A percentile compares a stretch with the other conserved stretches of the same genome.
phyloP scores from a whole-genome alignment of 2,329 filamentous ascomycete species.

The Paecilomyces sp. region DNA sequence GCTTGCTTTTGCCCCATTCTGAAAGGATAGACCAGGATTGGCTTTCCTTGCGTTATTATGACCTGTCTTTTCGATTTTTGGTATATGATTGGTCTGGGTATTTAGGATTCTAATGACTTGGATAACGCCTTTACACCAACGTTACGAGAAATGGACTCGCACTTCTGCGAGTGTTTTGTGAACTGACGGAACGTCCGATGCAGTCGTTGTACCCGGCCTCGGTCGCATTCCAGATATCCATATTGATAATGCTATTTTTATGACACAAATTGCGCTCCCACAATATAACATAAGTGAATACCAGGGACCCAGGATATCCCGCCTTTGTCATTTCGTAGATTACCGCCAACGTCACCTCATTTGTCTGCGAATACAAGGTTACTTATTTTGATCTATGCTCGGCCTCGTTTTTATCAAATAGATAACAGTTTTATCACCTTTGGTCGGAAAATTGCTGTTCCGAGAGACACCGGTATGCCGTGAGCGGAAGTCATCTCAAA shows the following conservation, averaged over 20 bases:
- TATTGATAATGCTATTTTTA: background rate
- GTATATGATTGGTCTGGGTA: background rate
- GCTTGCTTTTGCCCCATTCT: conserved; percentile 68
- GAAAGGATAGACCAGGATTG: conserved; percentile 5
- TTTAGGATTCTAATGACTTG: background rate
- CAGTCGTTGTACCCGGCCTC: background rate
- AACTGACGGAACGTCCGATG: background rate
- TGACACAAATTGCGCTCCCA: background rate
- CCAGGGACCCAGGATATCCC: background rate
- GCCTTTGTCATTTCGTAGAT: background rate
- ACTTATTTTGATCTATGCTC: no score
- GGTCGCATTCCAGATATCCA: background rate
- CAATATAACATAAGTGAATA: background rate
- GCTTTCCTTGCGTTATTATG: background rate
- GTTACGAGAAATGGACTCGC: background rate
- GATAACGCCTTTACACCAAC: background rate
- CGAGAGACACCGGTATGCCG: background rate
- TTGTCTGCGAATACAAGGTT: background rate
- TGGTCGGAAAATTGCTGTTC: background rate
- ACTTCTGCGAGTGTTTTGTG: background rate
- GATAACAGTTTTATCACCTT: background rate
- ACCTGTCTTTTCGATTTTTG: background rate
- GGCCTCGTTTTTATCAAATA: no score
- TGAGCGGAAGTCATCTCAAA: background rate
- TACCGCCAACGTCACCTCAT: background rate